Conservation (phyloP, 495 filamentous ascomycete genomes). For the Gamarada debralockiae region DNA sequence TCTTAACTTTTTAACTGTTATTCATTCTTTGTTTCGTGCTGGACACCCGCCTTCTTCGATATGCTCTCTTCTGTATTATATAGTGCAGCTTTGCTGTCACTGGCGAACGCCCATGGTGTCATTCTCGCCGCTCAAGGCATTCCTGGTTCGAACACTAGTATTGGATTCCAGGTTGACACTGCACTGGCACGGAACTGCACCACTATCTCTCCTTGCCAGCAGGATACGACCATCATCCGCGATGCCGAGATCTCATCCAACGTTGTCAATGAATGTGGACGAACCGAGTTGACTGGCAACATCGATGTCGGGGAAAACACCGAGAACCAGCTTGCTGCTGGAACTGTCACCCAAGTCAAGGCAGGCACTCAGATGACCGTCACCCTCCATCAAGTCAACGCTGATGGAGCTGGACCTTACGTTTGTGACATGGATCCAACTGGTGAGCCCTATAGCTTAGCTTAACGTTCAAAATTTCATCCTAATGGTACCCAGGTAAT, state of each 20-base stretch:
- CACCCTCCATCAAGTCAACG: slow-evolving; percentile 51
- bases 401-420: slow-evolving; percentile 52
- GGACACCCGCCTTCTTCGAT: slow-evolving; percentile 31
- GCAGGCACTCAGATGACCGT: slow-evolving; percentile 34
- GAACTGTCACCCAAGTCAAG: slow-evolving; percentile 40
- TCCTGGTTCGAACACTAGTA: slow-evolving; percentile 33
- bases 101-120: slow-evolving; percentile 35
- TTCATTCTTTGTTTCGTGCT: slow-evolving; percentile 32
- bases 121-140: slow-evolving; percentile 38
- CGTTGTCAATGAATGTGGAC: slow-evolving; percentile 45
- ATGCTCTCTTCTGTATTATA: slow-evolving; percentile 34
- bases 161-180: slow-evolving; percentile 41
- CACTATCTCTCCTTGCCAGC: slow-evolving; percentile 47
- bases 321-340: slow-evolving; percentile 41
- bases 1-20: slow-evolving; percentile 31
- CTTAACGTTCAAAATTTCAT: too few species aligned
- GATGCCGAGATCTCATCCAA: slow-evolving; percentile 43
- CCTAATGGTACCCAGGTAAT: slow-evolving; percentile 25
- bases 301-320: slow-evolving; percentile 52
- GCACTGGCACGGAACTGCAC: slow-evolving; percentile 44
- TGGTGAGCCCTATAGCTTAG: slow-evolving; percentile 8
- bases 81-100: slow-evolving; percentile 32
- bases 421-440: slow-evolving; percentile 43
- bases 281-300: slow-evolving; percentile 46
- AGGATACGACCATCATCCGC: slow-evolving; percentile 49